Base-by-base conservation (phyloP, 768 basidiomycete genomes). In the Lactarius akahatsu region DNA sequence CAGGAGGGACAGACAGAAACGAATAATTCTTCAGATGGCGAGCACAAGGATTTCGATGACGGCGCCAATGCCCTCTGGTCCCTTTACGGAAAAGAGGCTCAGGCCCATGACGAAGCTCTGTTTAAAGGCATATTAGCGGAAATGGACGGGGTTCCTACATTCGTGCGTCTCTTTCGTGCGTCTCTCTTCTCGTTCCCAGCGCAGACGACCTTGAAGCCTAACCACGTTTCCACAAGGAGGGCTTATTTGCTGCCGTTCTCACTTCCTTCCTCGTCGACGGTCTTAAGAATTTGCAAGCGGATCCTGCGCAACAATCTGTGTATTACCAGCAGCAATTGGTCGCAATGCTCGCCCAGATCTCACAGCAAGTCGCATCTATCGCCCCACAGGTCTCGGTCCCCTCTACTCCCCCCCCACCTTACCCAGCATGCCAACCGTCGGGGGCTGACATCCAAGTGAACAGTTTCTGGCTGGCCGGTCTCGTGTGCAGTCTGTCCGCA, bases 161-260 rank as follows among this genome's bases (percentile, higher is more conserved):
- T 56, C 8, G 55, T 56, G 13, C n/a, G n/a, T n/a, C n/a, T n/a
- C n/a, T n/a, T 56, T 56, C 9, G 55, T 56, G 6, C 30, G 55
- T 56, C 30, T 11, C 4, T 34, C n/a, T 23, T 13, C 23, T 0
- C n/a, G n/a, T 26, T 1, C 16, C 11, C 15, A 15, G 0, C 10
- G 10, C 23, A 23, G 11, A 10, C 10, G 10, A 26, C 10, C 23
- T 13, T 10, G 47, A 50, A 23, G 10, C 23, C 8, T 11, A 15
- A 4, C n/a, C 8, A 18, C 20, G 10, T 50, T 13, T 26, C 36
- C n/a, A 6, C 40, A 65, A 34, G 64, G 41, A 59, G 4, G 64
- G 64, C 9, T 32, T 65, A 34, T 65, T 65, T 23, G 56, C 64
- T 9, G 59, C 54, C 9, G 54, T 45, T 28, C 41, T 65, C 26